Evolutionary conservation across 306 rosid genomes (phyloP).

Genomic region (Trifolium fragiferum): DNA sequence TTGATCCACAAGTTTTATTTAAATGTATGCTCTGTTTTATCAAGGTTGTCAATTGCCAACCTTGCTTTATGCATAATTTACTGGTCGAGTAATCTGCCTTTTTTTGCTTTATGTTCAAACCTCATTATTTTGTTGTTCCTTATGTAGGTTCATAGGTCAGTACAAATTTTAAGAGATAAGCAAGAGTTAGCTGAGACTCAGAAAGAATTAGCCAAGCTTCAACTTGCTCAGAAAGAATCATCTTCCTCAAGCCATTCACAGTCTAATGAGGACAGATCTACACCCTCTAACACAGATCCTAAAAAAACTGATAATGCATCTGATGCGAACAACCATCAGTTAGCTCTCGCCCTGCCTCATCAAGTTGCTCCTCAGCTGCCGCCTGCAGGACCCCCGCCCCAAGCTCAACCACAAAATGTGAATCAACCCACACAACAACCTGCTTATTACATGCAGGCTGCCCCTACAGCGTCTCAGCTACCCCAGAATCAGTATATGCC

Average conservation of each 20-base stretch:
- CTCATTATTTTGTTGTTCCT: conserved; percentile 22
- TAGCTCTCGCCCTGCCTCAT: conserved; percentile 90
- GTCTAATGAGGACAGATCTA: conserved; percentile 75
- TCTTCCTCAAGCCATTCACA: conserved; percentile 74
- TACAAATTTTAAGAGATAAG: conserved; percentile 93
- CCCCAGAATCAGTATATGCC: conserved; percentile 72
- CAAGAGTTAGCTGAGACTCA: conserved; percentile 97
- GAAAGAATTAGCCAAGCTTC: conserved; percentile 94
- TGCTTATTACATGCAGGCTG: conserved; percentile 72
- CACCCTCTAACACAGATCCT: conserved; percentile 60
- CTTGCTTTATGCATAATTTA: conserved; percentile 9
- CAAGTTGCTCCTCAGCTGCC: conserved; percentile 70
- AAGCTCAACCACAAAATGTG: conserved; percentile 63
- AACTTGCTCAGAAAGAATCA: conserved; percentile 84
- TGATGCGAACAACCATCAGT: conserved; percentile 75
- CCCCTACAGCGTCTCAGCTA: conserved; percentile 60
- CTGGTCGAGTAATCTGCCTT: conserved; percentile 7
- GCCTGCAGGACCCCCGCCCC: conserved; percentile 56
- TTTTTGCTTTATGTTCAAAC: conserved; percentile 39
- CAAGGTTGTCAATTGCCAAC: conserved; percentile 17
- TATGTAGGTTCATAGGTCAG: conserved; percentile 93
- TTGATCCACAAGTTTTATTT: neutral
- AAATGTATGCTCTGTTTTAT: neutral
- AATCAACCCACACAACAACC: conserved; percentile 67
- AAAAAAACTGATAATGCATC: conserved; percentile 67